Evolutionary conservation across 331 rosid genomes (phyloP), one percentile per base, ranked within the genome.

Genomic region (Malus hybrid): DNA sequence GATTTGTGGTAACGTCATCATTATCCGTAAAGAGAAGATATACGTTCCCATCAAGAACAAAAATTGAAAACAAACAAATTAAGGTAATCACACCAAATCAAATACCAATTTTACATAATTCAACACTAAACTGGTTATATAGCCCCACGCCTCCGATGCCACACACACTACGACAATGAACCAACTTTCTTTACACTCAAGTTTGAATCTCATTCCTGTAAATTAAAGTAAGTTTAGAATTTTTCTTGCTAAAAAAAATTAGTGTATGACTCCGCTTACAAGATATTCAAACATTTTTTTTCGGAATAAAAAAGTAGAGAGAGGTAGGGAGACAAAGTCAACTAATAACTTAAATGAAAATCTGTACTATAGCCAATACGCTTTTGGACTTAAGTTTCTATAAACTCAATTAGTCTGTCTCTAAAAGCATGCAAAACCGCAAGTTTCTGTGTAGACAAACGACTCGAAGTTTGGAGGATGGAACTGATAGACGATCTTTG

Each of bases 401-500:
- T 32, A 64, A 64, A 30, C 68, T 64, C 26, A 8, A 28, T 63
- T 29, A 3, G 46, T 52, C 57, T 64, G n/a, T 64, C 46, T 64
- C 69, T 1, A 62, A 50, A 48, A 44, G 77, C 70, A 73, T 62
- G 61, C 69, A 73, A 73, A 73, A 28, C 61, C 20, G 28, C 69
- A 72, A 60, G 44, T 15, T 60, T 36, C 56, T 39, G 44, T 72
- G 16, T 16, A 42, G 69, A 28, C 69, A 22, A n/a, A 65, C 29
- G 33, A 65, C 29, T 65, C 20, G 42, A 73, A 66, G 52, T 36
- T 36, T 24, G 16, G 29, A 72, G 1, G 20, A 66, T 72, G 82
- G 78, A 78, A 42, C 74, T 66, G 20, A 73, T 66, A 30, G 78
- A 78, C 53, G 32, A 61, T 56, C 75, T 79, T 36, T 66, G 73